Percentiles rank a stretch among this genome's conserved stretches.
Conservation (phyloP, 2,329 filamentous ascomycete genomes). For the Aureobasidium sp. region DNA sequence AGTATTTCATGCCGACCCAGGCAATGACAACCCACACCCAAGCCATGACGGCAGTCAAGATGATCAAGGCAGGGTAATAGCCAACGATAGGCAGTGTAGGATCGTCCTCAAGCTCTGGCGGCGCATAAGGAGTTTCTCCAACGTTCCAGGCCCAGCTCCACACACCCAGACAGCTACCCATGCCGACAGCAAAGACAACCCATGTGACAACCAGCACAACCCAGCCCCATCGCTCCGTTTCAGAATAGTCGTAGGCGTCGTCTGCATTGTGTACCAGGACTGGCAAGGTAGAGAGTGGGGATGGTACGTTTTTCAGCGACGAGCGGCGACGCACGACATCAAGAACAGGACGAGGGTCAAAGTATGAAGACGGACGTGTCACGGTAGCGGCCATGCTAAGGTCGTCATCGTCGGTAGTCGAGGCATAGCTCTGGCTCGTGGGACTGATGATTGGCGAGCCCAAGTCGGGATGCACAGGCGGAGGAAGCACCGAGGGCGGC, state of each 20-base stretch:
- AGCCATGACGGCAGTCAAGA: constrained; percentile 89
- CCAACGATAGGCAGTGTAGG: constrained; percentile 89
- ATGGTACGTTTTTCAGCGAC: constrained; percentile 15
- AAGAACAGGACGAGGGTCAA: constrained; percentile 19
- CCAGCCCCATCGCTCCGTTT: constrained; percentile 98
- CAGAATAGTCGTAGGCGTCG: constrained; percentile 81
- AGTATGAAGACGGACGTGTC: constrained; percentile 23
- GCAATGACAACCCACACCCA: constrained; percentile 98
- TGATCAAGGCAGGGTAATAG: constrained; percentile 91
- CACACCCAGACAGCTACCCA: constrained; percentile 88
- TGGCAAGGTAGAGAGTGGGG: constrained; percentile 20
- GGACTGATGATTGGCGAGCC: constrained; percentile 27
- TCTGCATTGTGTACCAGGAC: constrained; percentile 13
- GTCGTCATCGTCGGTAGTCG: constrained; percentile 80
- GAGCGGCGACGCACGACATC: constrained; percentile 16
- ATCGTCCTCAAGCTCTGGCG: constrained; percentile 91
- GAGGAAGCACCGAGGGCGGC: constrained; percentile 1
- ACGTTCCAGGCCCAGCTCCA: constrained; percentile 99
- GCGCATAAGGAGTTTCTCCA: constrained; percentile 88
- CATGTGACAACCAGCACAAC: constrained; percentile 84
- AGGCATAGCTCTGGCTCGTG: constrained; percentile 50
- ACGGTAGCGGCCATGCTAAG: constrained; percentile 18
- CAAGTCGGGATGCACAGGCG: constrained; percentile 7
- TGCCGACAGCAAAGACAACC: constrained; percentile 91
- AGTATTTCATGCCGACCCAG: constrained; percentile 99